Base-by-base conservation (phyloP, 176 grass and related monocot species). In the Cenchrus americanus region DNA sequence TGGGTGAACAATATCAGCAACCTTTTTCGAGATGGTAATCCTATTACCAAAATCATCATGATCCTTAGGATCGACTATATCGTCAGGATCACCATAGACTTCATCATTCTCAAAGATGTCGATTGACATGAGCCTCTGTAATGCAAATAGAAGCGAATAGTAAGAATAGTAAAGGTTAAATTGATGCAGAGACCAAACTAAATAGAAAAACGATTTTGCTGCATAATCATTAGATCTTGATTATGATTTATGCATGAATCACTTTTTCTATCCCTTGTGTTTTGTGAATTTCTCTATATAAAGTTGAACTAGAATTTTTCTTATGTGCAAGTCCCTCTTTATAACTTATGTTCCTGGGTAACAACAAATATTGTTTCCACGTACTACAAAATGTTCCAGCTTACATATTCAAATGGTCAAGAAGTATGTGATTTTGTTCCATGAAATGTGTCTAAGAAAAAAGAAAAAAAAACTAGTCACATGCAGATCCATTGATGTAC, bases 1-100 rank as follows among this genome's bases (percentile, higher is more conserved):
- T 71, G 68, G 68, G 40, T 71, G 9, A 14, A 71, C 21, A 71
- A 71, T 23, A 71, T 48, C 68, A 71, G 11, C n/a, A 46, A 46
- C 4, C 21, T 44, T 69, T 69, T 69, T 44, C 5, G 21, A 44
- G 8, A 69, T 40, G 5, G 42, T 46, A 44, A 69, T 69, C 66
- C 66, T 69, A 14, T 11, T 13, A 23, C 21, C 66, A 46, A 46
- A 44, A 21, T 37, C 66, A 44, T 46, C 21, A 3, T 69, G 37
- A 69, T 6, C 34, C 17, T 43, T 21, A 69, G 3, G 13, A 65
- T 7, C 26, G 8, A 24, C 24, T 30, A 10, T 14, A 44, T 69
- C 19, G 6, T 44, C 18, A 21, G 2, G 42, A 71, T 14, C 68
- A 43, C 19, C 43, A 71, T 23, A n/a, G 21, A 71, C 10, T n/a